Evolutionary conservation across 441 rosid genomes (phyloP), one percentile per base, ranked within the genome.

Genomic region (Euphorbia celastroides): DNA sequence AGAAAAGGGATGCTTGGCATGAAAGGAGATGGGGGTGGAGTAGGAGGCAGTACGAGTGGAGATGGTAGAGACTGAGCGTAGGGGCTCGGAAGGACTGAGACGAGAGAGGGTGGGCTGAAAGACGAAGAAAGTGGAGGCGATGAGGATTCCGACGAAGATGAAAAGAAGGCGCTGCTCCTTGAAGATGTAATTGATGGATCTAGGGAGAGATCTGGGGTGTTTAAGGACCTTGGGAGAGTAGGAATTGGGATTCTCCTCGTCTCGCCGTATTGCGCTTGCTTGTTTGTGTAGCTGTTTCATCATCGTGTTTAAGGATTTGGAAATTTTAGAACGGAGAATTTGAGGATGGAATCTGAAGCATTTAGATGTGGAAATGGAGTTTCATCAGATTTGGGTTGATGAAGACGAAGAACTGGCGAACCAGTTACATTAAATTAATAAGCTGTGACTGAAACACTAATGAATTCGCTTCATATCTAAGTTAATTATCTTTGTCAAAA

Each of bases 201-300:
- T 78, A 16, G 95, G 91, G 25, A 92, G 87, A 66, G 98, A 80
- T 81, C 88, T 76, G 25, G 86, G 79, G 61, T 86, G 89, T 64
- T 86, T 92, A 12, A 78, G 74, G 31, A 84, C 19, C 57, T 88
- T 89, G 8, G 96, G 88, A 2, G 89, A 82, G 83, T 84, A 87
- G 64, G 79, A 70, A 38, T 64, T 56, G 14, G 89, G 81, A 26
- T 72, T 74, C 50, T 90, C 89, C 12, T 88, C 96, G 19, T 89
- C 96, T 13, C 90, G 83, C 71, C 83, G 73, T 62, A 79, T 88
- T 2, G 66, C 67, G 81, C 85, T 86, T 27, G 81, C 44, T 80
- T 89, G 98, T 72, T 92, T 92, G 85, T 92, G 88, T 5, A 89
- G 80, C 81, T 82, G 96, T 72, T 92, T 92, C 95, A 92, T 92